These are phyloP conservation scores for Pisolithus marmoratus DNA, from an alignment of 768 basidiomycete genomes.

Conservation along the genomic window DNA sequence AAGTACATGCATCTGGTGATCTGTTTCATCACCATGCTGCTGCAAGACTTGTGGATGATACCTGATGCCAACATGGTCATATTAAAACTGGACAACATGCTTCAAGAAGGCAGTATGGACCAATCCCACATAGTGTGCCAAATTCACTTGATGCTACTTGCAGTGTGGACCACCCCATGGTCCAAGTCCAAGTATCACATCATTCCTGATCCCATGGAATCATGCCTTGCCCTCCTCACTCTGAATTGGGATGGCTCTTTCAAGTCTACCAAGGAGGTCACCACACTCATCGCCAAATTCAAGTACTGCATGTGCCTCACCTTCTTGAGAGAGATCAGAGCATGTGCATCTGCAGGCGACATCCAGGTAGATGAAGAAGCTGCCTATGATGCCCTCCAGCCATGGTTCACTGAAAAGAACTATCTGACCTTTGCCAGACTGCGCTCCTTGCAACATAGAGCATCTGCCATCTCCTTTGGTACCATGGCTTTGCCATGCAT, in stretches of 20 bases:
- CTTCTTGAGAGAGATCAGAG: not conserved
- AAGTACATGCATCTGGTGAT: no score
- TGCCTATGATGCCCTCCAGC: not conserved
- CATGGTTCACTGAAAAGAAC: not conserved
- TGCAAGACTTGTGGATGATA: no score
- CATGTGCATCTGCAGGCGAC: not conserved
- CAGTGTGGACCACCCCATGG: no score
- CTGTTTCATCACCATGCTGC: no score
- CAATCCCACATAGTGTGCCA: no score
- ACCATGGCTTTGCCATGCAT: constrained; percentile 1
- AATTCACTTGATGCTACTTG: no score
- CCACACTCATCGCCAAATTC: not conserved
- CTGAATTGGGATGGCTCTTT: no score
- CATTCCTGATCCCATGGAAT: no score
- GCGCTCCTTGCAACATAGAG: not conserved
- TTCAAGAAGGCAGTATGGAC: no score
- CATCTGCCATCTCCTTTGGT: not conserved
- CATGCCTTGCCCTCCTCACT: not conserved
- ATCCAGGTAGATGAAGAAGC: not conserved
- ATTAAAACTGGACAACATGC: no score
- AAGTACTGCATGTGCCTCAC: constrained; percentile 5
- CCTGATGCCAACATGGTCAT: no score
- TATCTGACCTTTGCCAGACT: not conserved
- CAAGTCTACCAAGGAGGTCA: not conserved
- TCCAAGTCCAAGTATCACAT: no score